Evolutionary conservation across 2,329 filamentous ascomycete genomes (phyloP).

Genomic region (Fusarium citri): DNA sequence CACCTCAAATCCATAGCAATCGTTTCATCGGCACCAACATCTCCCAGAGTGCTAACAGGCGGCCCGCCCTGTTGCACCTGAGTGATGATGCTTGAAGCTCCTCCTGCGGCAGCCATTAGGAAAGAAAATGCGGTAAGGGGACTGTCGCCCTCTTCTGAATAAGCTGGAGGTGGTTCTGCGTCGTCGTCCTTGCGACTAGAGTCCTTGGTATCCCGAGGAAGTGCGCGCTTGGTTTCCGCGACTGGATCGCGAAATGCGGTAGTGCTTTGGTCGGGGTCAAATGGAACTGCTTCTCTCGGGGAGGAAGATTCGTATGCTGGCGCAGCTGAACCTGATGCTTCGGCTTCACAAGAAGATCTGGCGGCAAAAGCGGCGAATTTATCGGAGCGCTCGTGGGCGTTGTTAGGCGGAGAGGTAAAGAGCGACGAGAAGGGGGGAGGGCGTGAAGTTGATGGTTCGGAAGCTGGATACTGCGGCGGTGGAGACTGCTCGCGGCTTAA

Average conservation of each 20-base stretch:
- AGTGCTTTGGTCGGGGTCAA: conserved; percentile 52
- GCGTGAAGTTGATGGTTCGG: conserved; percentile 64
- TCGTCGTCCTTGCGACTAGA: conserved; percentile 82
- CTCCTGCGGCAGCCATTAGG: conserved; percentile 97
- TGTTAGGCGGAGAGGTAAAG: conserved; percentile 57
- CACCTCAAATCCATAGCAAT: conserved; percentile 96
- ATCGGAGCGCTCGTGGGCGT: conserved; percentile 52
- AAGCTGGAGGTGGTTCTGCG: conserved; percentile 93
- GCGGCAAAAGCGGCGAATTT: conserved; percentile 50
- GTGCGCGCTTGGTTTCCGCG: conserved; percentile 84
- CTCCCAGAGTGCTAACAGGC: conserved; percentile 88
- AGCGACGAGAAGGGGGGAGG: conserved; percentile 72
- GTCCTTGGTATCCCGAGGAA: conserved; percentile 85
- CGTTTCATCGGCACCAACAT: conserved; percentile 90
- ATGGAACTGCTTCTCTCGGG: conserved; percentile 51
- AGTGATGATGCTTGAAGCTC: conserved; percentile 98
- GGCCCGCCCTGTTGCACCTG: conserved; percentile 96
- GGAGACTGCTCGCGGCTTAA: conserved; percentile 60
- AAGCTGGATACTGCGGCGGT: conserved; percentile 69
- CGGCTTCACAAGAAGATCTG: conserved; percentile 41
- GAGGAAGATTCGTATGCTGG: conserved; percentile 65
- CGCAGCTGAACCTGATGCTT: conserved; percentile 57
- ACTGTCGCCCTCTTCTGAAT: conserved; percentile 94
- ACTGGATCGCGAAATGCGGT: conserved; percentile 62
- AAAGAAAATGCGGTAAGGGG: conserved; percentile 93